phyloP scores from a whole-genome alignment of 1,284 basidiomycete genomes.

The Austroboletus niveus region DNA sequence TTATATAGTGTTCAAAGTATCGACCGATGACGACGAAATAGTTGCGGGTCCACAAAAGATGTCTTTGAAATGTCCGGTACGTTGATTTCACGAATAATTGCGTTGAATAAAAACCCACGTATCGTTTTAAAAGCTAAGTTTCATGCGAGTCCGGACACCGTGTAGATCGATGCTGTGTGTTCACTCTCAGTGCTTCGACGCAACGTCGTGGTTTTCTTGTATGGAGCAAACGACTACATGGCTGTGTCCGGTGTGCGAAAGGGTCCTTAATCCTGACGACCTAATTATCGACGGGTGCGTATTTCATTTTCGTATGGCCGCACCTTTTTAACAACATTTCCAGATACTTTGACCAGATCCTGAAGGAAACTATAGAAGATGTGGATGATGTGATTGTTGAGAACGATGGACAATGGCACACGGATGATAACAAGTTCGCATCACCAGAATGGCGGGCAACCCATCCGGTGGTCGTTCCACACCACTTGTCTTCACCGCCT shows the following conservation, averaged over 20 bases:
- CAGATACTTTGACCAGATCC: constrained; percentile 83
- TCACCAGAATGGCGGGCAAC: constrained; percentile 66
- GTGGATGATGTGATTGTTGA: constrained; percentile 94
- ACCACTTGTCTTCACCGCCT: constrained; percentile 30
- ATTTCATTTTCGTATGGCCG: background rate
- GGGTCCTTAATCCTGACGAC: constrained; percentile 73
- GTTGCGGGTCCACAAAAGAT: constrained; percentile 83
- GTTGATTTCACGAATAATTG: constrained; percentile 31
- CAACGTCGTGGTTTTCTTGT: constrained; percentile 88
- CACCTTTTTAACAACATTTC: background rate
- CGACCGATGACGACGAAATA: constrained; percentile 83
- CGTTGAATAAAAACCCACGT: constrained; percentile 2
- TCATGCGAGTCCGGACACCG: constrained; percentile 82
- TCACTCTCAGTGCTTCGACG: constrained; percentile 97
- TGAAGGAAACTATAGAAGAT: constrained; percentile 71
- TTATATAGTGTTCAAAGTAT: constrained; percentile 55
- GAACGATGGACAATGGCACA: constrained; percentile 94
- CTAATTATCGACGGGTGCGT: constrained; percentile 89
- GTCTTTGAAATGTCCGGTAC: constrained; percentile 88
- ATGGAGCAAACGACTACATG: constrained; percentile 98
- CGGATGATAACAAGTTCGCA: constrained; percentile 80
- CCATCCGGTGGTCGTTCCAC: constrained; percentile 39
- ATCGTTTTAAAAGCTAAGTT: constrained; percentile 67
- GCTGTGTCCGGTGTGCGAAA: constrained; percentile 95
- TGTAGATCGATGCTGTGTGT: constrained; percentile 84